phyloP scores from a whole-genome alignment of 2,329 filamentous ascomycete genomes.

The Myriosclerotinia curreyana region DNA sequence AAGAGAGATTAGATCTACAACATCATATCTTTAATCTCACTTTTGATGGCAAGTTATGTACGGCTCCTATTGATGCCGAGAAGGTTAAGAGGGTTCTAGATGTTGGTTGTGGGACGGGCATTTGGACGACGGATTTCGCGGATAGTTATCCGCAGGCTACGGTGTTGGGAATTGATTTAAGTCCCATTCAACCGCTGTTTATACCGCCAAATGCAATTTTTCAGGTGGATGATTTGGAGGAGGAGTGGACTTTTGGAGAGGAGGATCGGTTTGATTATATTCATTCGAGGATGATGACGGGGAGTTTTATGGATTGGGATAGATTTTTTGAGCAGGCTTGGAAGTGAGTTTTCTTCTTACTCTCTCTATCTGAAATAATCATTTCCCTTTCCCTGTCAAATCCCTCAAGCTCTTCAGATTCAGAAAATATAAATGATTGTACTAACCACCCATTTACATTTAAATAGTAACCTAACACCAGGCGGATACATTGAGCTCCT shows the following conservation, averaged over 20 bases:
- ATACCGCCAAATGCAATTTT: conserved; percentile 57
- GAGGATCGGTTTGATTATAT: conserved; percentile 28
- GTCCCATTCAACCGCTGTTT: conserved; percentile 40
- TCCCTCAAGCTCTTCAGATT: no score
- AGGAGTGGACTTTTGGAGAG: conserved; percentile 49
- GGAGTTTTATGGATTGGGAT: conserved; percentile 14
- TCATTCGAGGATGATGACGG: conserved; percentile 23
- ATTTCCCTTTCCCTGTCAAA: no score
- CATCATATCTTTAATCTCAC: conserved; percentile 30
- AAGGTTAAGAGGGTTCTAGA: conserved; percentile 15
- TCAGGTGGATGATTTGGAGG: conserved; percentile 57
- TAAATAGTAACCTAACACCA: conserved; percentile 6
- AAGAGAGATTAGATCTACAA: conserved; percentile 45
- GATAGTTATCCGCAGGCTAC: conserved; percentile 15
- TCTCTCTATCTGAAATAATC: no score
- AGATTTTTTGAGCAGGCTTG: conserved; percentile 14
- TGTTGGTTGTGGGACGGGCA: conserved; percentile 18
- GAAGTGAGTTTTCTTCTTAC: not conserved
- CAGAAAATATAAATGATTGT: not conserved
- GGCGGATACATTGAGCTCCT: conserved; percentile 16
- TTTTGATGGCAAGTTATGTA: conserved; percentile 4
- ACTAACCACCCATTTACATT: not conserved
- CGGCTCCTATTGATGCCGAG: not conserved
- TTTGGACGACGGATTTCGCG: conserved; percentile 20
- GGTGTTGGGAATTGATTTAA: conserved; percentile 20